Percentiles rank a stretch among this genome's conserved stretches.
Conservation (phyloP, 306 rosid species). For the Prunus persica region DNA sequence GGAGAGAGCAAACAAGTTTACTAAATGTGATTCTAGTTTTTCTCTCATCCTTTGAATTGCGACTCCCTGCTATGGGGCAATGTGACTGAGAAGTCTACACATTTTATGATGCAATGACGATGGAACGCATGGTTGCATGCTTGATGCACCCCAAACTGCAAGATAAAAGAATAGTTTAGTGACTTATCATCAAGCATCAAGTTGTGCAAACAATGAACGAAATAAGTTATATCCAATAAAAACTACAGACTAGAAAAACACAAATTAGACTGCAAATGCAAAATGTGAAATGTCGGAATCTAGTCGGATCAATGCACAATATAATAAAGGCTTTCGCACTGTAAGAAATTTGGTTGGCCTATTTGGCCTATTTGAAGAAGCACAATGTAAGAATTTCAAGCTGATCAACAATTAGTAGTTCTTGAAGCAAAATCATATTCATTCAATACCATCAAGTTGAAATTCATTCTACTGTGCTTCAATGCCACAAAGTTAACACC, state of each 20-base stretch:
- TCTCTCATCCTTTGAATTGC: constrained; percentile 66
- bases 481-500: neutral
- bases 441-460: neutral
- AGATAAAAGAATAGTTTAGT: neutral
- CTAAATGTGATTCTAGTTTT: neutral
- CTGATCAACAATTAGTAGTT: neutral
- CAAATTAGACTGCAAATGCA: neutral
- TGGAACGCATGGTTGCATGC: constrained; percentile 85
- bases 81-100: constrained; percentile 87
- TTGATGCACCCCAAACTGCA: constrained; percentile 83
- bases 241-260: neutral
- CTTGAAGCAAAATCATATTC: neutral
- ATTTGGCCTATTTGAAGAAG: neutral
- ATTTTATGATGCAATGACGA: constrained; percentile 86
- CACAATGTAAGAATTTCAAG: neutral
- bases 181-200: neutral
- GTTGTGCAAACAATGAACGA: too few relatives aligned
- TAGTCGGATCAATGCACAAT: neutral
- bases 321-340: neutral
- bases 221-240: neutral
- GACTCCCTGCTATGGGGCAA: constrained; percentile 76
- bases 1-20: neutral
- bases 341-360: neutral
- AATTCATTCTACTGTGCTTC: neutral
- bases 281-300: neutral